Base-by-base conservation (phyloP, 2,329 filamentous ascomycete genomes). In the Phaeosphaeria sp. region DNA sequence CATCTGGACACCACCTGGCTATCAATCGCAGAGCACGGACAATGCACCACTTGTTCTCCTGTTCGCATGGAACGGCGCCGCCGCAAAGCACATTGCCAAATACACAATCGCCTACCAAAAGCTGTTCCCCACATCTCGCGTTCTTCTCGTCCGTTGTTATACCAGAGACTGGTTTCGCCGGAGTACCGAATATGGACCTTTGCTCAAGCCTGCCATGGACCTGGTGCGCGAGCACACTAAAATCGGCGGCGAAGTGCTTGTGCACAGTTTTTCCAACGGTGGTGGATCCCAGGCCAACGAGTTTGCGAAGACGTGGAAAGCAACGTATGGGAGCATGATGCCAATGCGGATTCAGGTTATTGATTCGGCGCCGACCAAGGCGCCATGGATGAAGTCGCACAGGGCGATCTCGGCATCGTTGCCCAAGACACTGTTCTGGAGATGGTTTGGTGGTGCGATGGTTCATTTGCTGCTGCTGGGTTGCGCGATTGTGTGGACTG, bases 191-290 rank as follows among this genome's bases (percentile, higher is more conserved):
- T 71, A 73, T 49, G 45, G 49, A 2, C 53, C 53, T 9, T 53
- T 70, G 1, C 57, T 72, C 2, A 50, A 53, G 2, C 73, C 74
- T 15, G 74, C 73, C 1, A 55, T 75, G 21, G 63, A 70, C 2
- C 42, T 71, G 6, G 66, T 76, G 2, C 50, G 60, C 22, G 59
- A 67, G 20, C 69, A 75, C 54, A 54, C 59, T 2, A 51, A 57
- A 13, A 52, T 24, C 22, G 69, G 70, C 2, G 69, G 72, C 7
- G 55, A 70, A 22, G 51, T 77, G 6, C 65, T 77, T 2, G 68
- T 74, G 21, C 75, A 78, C 49, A 73, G 68, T 44, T 76, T 75
- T 51, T 75, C 71, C 25, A 77, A 77, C 40, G 76, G 76, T 6
- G 76, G 76, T 7, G 73, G 67, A 5, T 74, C 72, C 30, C 72